Conservation (phyloP, 1,139 yeast species). For the Geotrichum histeridarum region DNA sequence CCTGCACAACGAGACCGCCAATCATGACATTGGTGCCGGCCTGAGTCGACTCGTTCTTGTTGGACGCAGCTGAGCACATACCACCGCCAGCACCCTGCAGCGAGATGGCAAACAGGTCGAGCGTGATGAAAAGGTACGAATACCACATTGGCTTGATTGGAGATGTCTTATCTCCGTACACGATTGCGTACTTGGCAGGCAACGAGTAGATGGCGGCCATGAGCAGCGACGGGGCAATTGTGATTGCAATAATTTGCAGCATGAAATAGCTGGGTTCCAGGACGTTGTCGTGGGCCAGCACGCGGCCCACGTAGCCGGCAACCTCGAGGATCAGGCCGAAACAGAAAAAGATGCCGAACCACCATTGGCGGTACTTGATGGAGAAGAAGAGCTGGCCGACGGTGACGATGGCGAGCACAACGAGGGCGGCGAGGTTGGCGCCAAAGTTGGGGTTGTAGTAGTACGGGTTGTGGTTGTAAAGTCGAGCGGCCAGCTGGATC, state of each 20-base stretch:
- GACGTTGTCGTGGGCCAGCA: conserved; percentile 43
- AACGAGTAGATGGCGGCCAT: conserved; percentile 83
- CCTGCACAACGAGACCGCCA: conserved; percentile 77
- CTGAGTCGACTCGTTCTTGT: conserved; percentile 36
- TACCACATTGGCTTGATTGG: conserved; percentile 68
- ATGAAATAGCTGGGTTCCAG: conserved; percentile 45
- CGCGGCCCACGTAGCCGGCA: conserved; percentile 65
- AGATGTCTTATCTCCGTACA: conserved; percentile 62
- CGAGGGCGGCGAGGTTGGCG: conserved; percentile 47
- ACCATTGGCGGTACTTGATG: conserved; percentile 54
- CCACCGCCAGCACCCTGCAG: conserved; percentile 85
- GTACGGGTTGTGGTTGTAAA: conserved; percentile 31
- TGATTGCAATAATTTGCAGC: conserved; percentile 63
- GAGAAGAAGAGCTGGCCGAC: conserved; percentile 42
- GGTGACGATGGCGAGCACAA: conserved; percentile 45
- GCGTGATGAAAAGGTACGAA: conserved; percentile 58
- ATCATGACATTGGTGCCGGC: conserved; percentile 72
- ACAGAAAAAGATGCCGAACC: conserved; percentile 62
- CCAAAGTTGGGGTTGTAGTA: conserved; percentile 43
- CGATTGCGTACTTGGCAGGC: conserved; percentile 64
- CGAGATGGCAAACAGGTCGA: conserved; percentile 65
- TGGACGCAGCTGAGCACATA: conserved; percentile 54
- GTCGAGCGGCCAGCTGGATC: background rate
- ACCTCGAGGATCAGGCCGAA: conserved; percentile 61
- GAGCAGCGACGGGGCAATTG: conserved; percentile 80